phyloP scores from a whole-genome alignment of 139 green algal species.

The Trebouxia sp. region DNA sequence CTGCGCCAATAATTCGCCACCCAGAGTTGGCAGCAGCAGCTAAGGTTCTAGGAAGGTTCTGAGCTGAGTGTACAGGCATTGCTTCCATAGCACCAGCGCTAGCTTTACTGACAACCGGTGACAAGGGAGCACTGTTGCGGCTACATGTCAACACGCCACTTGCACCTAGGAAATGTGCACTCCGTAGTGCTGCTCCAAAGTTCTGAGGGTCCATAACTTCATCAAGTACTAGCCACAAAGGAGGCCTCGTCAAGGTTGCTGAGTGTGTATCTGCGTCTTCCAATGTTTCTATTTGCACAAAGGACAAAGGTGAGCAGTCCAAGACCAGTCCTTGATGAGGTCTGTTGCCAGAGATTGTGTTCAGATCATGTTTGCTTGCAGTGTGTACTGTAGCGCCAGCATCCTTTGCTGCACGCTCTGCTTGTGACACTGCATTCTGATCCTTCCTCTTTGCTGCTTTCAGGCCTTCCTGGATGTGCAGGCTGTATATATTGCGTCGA shows the following conservation, averaged over 20 bases:
- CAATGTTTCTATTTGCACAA: slow-evolving; percentile 19
- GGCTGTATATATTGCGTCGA: slow-evolving; percentile 1
- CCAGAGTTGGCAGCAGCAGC: slow-evolving; percentile 58
- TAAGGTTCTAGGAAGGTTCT: slow-evolving; percentile 78
- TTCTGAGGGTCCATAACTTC: slow-evolving; percentile 93
- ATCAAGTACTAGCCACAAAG: slow-evolving; percentile 88
- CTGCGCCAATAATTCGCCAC: slow-evolving; percentile 75
- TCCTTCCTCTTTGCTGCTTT: background rate
- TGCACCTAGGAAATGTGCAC: slow-evolving; percentile 83
- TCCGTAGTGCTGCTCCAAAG: slow-evolving; percentile 86
- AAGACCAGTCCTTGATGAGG: slow-evolving; percentile 80
- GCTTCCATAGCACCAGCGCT: slow-evolving; percentile 83
- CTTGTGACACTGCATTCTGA: background rate
- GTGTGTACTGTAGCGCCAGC: background rate
- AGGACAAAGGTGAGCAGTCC: slow-evolving; percentile 73
- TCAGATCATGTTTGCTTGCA: slow-evolving; percentile 83
- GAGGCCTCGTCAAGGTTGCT: slow-evolving; percentile 25
- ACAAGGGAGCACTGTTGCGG: slow-evolving; percentile 86
- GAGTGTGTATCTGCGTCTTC: slow-evolving; percentile 55
- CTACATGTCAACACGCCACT: slow-evolving; percentile 78
- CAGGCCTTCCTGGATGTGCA: slow-evolving; percentile 2
- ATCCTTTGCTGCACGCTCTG: background rate
- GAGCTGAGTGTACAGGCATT: slow-evolving; percentile 57
- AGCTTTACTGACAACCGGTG: slow-evolving; percentile 81
- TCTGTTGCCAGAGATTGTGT: slow-evolving; percentile 81